Conservation (phyloP, 2,329 filamentous ascomycete species). For the Neofusicoccum laricinum region DNA sequence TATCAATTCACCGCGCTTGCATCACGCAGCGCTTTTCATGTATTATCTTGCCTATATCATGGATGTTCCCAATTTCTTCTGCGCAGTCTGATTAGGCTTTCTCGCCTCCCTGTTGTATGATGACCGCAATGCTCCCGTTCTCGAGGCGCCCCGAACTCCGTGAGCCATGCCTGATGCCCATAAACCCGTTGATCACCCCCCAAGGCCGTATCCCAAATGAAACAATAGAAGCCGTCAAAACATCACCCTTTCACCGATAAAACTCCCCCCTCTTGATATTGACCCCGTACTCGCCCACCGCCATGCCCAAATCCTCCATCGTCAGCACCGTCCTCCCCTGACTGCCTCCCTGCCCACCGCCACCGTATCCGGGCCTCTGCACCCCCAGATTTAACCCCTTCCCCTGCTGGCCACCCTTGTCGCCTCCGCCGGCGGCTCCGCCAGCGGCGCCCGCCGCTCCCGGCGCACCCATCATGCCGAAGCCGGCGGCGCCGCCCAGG, state of each 20-base stretch:
- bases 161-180: not conserved
- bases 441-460: constrained; percentile 43
- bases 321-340: constrained; percentile 93
- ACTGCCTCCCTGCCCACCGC: constrained; percentile 82
- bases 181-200: not conserved
- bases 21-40: not conserved
- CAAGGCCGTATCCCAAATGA: not conserved
- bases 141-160: not conserved
- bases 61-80: not conserved
- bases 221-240: not conserved
- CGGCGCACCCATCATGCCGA: constrained; percentile 61
- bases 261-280: constrained; percentile 98
- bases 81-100: not conserved
- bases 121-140: not conserved
- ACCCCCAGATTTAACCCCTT: constrained; percentile 49
- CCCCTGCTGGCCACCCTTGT: constrained; percentile 35
- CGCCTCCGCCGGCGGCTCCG: constrained; percentile 26
- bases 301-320: constrained; percentile 99
- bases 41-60: not conserved
- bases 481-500: constrained; percentile 71
- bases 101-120: not conserved
- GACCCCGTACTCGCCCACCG: constrained; percentile 94
- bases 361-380: constrained; percentile 58
- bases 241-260: constrained; percentile 61
- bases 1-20: not conserved